A percentile compares a stretch with the other conserved stretches of the same genome.
These are phyloP conservation scores for Jatropha podagrica DNA, from an alignment of 441 rosid genomes.

Conservation along the genomic window DNA sequence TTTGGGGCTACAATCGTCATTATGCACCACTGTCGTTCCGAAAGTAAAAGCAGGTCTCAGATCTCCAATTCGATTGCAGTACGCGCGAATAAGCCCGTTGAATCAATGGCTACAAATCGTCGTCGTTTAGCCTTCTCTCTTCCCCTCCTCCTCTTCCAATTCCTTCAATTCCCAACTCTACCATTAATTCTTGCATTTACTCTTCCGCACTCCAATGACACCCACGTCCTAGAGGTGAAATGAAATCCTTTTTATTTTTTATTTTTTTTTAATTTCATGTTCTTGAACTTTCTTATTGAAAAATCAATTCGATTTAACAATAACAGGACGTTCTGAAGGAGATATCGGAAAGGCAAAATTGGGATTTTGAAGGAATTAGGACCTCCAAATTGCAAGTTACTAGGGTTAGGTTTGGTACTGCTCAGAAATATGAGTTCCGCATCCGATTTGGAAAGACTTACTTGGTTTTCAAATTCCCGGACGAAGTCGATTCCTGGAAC, in stretches of 20 bases:
- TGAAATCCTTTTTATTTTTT: background rate
- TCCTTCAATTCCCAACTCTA: slow-evolving; percentile 27
- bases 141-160: slow-evolving; percentile 25
- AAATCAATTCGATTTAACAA: background rate
- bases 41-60: background rate
- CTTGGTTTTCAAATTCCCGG: slow-evolving; percentile 49
- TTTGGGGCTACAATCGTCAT: slow-evolving; percentile 12
- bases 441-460: slow-evolving; percentile 56
- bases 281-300: background rate
- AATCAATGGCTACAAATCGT: background rate
- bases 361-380: slow-evolving; percentile 45
- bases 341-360: slow-evolving; percentile 49
- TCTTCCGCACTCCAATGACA: slow-evolving; percentile 22
- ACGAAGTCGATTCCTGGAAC: slow-evolving; percentile 52
- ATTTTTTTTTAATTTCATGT: background rate
- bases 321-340: slow-evolving; percentile 62
- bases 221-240: slow-evolving; percentile 50
- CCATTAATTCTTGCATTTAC: slow-evolving; percentile 24
- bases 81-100: background rate
- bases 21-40: background rate
- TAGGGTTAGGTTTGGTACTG: slow-evolving; percentile 46
- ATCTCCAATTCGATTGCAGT: background rate
- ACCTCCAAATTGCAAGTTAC: slow-evolving; percentile 42
- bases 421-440: slow-evolving; percentile 57
- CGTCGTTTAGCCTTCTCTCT: slow-evolving; percentile 23